phyloP scores from a whole-genome alignment of 1,284 basidiomycete species.

The Malassezia arunalokei region DNA sequence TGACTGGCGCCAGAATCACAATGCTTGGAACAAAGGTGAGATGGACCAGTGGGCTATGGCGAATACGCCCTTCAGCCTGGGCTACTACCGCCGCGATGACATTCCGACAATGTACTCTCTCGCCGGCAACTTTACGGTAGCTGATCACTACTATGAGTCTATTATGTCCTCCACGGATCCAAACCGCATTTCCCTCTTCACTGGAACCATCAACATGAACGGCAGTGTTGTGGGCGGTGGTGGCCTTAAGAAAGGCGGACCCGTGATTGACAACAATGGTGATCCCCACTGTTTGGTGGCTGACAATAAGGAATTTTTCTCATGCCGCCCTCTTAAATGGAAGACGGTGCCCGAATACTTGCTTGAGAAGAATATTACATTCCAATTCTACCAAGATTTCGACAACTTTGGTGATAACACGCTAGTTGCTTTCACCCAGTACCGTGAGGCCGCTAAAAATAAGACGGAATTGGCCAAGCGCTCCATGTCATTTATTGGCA shows the following conservation, averaged over 20 bases:
- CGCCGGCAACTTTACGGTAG: constrained; percentile 29
- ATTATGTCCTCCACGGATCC: constrained; percentile 28
- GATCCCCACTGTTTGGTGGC: constrained; percentile 14
- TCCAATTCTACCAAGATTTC: constrained; percentile 25
- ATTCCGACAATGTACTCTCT: constrained; percentile 29
- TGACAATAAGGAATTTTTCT: constrained; percentile 13
- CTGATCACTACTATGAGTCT: constrained; percentile 30
- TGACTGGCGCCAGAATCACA: constrained; percentile 28
- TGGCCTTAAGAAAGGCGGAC: constrained; percentile 13
- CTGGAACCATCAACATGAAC: constrained; percentile 17
- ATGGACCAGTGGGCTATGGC: constrained; percentile 28
- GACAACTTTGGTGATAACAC: constrained; percentile 31
- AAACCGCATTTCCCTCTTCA: constrained; percentile 27
- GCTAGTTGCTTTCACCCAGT: constrained; percentile 15
- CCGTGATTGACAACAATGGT: constrained; percentile 19
- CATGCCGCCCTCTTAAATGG: constrained; percentile 26
- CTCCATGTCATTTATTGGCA: constrained; percentile 18
- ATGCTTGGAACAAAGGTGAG: constrained; percentile 28
- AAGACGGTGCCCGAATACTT: constrained; percentile 33
- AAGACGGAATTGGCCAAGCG: constrained; percentile 18
- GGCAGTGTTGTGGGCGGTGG: constrained; percentile 9
- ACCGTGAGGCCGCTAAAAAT: constrained; percentile 14
- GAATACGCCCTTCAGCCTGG: constrained; percentile 31
- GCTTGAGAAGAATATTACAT: constrained; percentile 21
- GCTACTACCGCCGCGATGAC: constrained; percentile 29